Base-by-base conservation (phyloP, 768 basidiomycete genomes). In the Boletus rex-veris region DNA sequence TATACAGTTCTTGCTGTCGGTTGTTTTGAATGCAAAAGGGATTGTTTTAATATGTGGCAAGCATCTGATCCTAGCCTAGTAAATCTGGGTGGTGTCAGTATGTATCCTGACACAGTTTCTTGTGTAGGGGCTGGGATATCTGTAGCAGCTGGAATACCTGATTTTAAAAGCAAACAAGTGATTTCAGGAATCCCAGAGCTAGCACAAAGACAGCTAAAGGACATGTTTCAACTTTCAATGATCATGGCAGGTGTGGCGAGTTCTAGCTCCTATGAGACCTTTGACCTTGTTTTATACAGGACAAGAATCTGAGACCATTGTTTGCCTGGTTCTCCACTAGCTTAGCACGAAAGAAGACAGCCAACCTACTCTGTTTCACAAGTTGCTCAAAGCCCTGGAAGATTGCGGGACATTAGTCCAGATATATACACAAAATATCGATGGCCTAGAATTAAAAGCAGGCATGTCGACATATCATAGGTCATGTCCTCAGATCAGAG, bases 11-110 rank as follows among this genome's bases (percentile, higher is more conserved):
- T 12, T 45, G 10, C 14, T 21, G 7, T 45, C 33, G 1, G 12
- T n/a, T 0, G 12, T 48, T 1, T 31, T 49, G 11, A 42, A 58
- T 52, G 47, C 51, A 10, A 50, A 48, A n/a, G 52, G 49, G 2
- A 51, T 59, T 14, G 18, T 59, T 19, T 35, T 59, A 11, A 54
- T 59, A 54, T 59, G 52, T 45, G 58, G 56, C 31, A 53, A 57
- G 36, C 7, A 30, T 19, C 7, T 7, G 15, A 37, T 12, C 4
- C 8, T 19, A 26, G 14, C 7, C 26, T 7, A 6, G 2, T 35
- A 16, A 44, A 7, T 2, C 8, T 8, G 7, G 30, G 21, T 0
- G 0, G 12, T 24, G 10, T 7, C 15, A 28, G 5, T n/a, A 11
- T 19, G 4, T 0, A 24, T 31, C 1, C 30, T 54, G 21, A 54